These are phyloP conservation scores for Boechera stricta DNA, from an alignment of 345 rosid genomes.

Conservation along the genomic window DNA sequence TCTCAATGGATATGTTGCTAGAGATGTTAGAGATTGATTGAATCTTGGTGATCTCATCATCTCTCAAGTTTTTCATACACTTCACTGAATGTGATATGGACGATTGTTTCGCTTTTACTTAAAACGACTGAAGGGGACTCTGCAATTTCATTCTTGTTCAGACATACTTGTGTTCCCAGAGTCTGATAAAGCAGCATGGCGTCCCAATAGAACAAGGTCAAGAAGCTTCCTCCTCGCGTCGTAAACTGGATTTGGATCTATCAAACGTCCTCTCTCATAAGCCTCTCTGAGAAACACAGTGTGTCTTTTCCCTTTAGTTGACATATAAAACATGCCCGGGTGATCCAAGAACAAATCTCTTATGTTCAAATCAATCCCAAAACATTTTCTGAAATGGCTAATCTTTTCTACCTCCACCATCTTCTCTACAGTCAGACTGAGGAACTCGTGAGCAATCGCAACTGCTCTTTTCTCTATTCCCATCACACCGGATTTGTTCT, in stretches of 20 bases:
- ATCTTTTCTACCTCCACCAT: slow-evolving; percentile 95
- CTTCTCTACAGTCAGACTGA: slow-evolving; percentile 84
- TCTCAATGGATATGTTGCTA: slow-evolving; percentile 6
- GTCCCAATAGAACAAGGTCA: slow-evolving; percentile 80
- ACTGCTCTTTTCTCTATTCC: slow-evolving; percentile 77
- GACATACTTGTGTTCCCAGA: slow-evolving; percentile 33
- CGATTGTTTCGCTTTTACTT: neutral
- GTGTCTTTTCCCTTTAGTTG: slow-evolving; percentile 83
- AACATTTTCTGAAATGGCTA: slow-evolving; percentile 85
- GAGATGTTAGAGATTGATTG: slow-evolving; percentile 2
- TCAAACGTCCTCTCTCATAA: slow-evolving; percentile 72
- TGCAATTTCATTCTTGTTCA: slow-evolving; percentile 37
- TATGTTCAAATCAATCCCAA: slow-evolving; percentile 78
- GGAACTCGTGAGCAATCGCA: slow-evolving; percentile 77
- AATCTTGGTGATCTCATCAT: slow-evolving; percentile 27
- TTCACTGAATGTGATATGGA: slow-evolving; percentile 10
- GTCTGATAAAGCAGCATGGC: slow-evolving; percentile 51
- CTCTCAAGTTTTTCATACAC: slow-evolving; percentile 13
- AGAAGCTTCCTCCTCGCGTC: slow-evolving; percentile 76
- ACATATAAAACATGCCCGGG: slow-evolving; percentile 82
- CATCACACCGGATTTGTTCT: slow-evolving; percentile 54
- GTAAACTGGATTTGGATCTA: slow-evolving; percentile 73
- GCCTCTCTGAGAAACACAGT: slow-evolving; percentile 90
- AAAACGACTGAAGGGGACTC: slow-evolving; percentile 1
- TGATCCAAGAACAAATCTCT: slow-evolving; percentile 94